phyloP scores from a whole-genome alignment of 305 asterid genomes.

The Ilex paraguariensis region DNA sequence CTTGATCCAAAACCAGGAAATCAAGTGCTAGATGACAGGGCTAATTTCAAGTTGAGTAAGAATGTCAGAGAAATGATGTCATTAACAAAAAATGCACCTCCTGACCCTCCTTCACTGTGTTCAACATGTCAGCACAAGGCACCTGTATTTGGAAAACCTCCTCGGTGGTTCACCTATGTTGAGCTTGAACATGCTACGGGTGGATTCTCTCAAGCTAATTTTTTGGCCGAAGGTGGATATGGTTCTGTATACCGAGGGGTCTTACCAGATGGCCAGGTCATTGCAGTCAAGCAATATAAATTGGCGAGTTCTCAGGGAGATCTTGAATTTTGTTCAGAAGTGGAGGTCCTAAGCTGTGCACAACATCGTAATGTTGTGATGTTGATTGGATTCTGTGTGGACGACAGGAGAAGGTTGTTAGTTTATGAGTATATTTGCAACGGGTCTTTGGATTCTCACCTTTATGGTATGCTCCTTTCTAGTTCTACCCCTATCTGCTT shows the following conservation, averaged over 20 bases:
- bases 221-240: constrained; percentile 91
- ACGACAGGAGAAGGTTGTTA: constrained; percentile 60
- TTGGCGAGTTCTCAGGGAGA: constrained; percentile 82
- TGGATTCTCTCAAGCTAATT: constrained; percentile 64
- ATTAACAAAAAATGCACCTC: constrained; percentile 32
- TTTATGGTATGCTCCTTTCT: constrained; percentile 48
- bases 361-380: constrained; percentile 90
- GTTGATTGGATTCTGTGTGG: constrained; percentile 87
- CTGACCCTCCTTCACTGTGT: constrained; percentile 84
- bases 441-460: constrained; percentile 80
- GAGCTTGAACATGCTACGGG: constrained; percentile 75
- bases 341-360: constrained; percentile 84
- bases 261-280: constrained; percentile 61
- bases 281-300: constrained; percentile 85
- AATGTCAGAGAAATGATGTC: constrained; percentile 62
- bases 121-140: constrained; percentile 69
- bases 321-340: constrained; percentile 87
- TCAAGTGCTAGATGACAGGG: constrained; percentile 13
- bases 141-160: constrained; percentile 71
- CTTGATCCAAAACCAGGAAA: constrained; percentile 18
- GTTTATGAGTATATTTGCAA: constrained; percentile 90
- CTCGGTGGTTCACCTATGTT: constrained; percentile 52
- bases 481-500: too few species aligned
- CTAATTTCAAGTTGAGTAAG: constrained; percentile 20
- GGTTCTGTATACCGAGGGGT: constrained; percentile 86